A percentile compares a stretch with the other conserved stretches of the same genome.
These are phyloP conservation scores for Chaetomiaceae sp. DNA, from an alignment of 2,329 filamentous ascomycete species.

Conservation along the genomic window DNA sequence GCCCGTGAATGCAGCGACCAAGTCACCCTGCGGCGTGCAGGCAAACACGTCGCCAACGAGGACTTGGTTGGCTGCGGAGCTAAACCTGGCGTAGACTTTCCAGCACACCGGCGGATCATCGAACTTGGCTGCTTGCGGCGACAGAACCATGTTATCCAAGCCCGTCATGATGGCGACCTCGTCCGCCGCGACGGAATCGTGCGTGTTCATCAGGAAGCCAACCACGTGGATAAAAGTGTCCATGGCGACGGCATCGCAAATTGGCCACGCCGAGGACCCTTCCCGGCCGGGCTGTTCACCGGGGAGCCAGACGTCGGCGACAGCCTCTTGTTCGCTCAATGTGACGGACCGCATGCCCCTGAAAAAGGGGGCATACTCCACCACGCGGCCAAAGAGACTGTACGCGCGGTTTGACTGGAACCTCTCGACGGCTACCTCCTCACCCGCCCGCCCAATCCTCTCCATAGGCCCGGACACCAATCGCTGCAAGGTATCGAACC, in stretches of 20 bases:
- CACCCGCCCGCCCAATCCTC: neutral
- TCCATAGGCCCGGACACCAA: neutral
- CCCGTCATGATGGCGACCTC: too few species aligned
- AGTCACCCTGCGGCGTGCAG: neutral
- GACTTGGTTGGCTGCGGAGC: neutral
- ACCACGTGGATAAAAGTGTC: slow-evolving; percentile 7
- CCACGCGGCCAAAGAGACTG: slow-evolving; percentile 6
- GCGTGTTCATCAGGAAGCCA: slow-evolving; percentile 8
- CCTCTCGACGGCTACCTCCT: neutral
- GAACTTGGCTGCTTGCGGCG: neutral
- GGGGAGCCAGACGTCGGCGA: neutral
- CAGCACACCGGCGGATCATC: neutral
- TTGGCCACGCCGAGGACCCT: neutral
- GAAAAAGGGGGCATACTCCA: slow-evolving; percentile 2
- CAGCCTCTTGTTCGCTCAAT: neutral
- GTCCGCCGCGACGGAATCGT: neutral
- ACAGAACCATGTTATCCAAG: neutral
- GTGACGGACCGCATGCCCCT: neutral
- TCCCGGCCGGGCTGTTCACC: neutral
- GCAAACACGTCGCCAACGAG: slow-evolving; percentile 3
- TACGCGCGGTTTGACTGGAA: neutral
- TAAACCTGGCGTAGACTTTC: neutral
- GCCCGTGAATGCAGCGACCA: neutral
- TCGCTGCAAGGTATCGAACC: neutral
- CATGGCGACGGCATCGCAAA: slow-evolving; percentile 4